A percentile compares a stretch with the other conserved stretches of the same genome.
phyloP scores from a whole-genome alignment of 2,329 filamentous ascomycete genomes.

The Fusarium sp. region DNA sequence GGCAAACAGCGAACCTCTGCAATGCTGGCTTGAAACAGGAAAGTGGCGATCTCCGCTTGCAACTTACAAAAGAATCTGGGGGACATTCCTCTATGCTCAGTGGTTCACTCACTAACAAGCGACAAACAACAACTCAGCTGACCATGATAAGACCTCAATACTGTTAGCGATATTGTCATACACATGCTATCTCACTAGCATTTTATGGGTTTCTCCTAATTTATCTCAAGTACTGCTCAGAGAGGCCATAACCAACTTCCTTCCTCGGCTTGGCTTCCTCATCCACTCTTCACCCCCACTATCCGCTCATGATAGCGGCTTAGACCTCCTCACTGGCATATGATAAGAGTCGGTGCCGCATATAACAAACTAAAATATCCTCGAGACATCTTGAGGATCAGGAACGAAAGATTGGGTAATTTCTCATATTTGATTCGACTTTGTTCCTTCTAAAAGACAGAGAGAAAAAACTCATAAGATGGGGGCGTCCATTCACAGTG shows the following conservation, averaged over 20 bases:
- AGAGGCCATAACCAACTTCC: conserved; percentile 8
- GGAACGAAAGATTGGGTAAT: not conserved
- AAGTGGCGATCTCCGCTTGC: conserved; percentile 51
- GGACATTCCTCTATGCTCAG: conserved; percentile 21
- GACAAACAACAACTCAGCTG: conserved; percentile 30
- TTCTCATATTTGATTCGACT: not conserved
- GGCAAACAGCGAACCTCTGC: conserved; percentile 29
- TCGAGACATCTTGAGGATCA: not conserved
- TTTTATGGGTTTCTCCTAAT: not conserved
- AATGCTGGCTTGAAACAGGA: conserved; percentile 32
- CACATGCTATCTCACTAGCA: not conserved
- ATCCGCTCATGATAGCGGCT: conserved; percentile 23
- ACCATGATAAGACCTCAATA: conserved; percentile 17
- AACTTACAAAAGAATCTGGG: conserved; percentile 25
- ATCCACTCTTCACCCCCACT: conserved; percentile 25
- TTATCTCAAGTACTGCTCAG: not conserved
- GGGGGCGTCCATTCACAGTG: not conserved
- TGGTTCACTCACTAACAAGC: conserved; percentile 21
- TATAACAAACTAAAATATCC: conserved; percentile 10
- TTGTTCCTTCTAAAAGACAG: not conserved
- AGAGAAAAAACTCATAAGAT: not conserved
- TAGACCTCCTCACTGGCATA: conserved; percentile 17
- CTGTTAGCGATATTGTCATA: not conserved
- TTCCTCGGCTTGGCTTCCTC: conserved; percentile 30
- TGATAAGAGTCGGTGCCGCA: conserved; percentile 27